A percentile compares a stretch with the other conserved stretches of the same genome.
These are phyloP conservation scores for Trypanosoma avium DNA, from an alignment of 208 protist genomes.

Conservation along the genomic window DNA sequence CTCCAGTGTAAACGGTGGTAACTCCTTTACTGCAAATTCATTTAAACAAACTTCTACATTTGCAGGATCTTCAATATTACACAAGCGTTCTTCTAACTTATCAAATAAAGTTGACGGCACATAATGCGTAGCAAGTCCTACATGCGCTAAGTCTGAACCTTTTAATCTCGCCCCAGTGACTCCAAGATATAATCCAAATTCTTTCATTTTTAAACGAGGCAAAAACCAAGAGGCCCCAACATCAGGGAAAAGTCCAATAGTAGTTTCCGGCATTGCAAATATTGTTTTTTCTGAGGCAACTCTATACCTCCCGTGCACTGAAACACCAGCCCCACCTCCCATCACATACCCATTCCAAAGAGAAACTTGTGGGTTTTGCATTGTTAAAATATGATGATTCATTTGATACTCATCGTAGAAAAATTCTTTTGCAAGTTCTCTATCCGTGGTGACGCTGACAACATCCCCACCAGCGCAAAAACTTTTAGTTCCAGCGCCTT, in stretches of 20 bases:
- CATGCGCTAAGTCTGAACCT: slow-evolving; percentile 67
- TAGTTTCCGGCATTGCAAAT: slow-evolving; percentile 87
- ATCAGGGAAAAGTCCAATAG: slow-evolving; percentile 83
- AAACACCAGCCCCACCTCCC: slow-evolving; percentile 81
- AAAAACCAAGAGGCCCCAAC: slow-evolving; percentile 77
- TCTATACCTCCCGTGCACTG: slow-evolving; percentile 63
- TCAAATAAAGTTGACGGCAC: slow-evolving; percentile 49
- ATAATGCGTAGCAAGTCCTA: slow-evolving; percentile 82
- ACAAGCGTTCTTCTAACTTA: slow-evolving; percentile 54
- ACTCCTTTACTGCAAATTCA: slow-evolving; percentile 30
- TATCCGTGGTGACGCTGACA: slow-evolving; percentile 40
- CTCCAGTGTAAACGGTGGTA: slow-evolving; percentile 51
- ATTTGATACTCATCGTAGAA: slow-evolving; percentile 78
- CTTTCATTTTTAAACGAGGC: slow-evolving; percentile 38
- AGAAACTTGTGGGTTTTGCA: slow-evolving; percentile 59
- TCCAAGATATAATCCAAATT: slow-evolving; percentile 73
- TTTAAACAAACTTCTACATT: slow-evolving; percentile 49
- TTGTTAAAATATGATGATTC: slow-evolving; percentile 50
- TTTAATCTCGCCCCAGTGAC: slow-evolving; percentile 73
- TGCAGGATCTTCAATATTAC: slow-evolving; percentile 28
- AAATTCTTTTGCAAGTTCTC: slow-evolving; percentile 22
- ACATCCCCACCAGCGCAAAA: slow-evolving; percentile 87
- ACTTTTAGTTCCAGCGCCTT: slow-evolving; percentile 59
- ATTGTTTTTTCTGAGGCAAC: slow-evolving; percentile 77
- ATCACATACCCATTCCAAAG: slow-evolving; percentile 84